A percentile compares a stretch with the other conserved stretches of the same genome.
Conservation (phyloP, 192 early-diverging fungal species). For the Glomus cerebriforme region DNA sequence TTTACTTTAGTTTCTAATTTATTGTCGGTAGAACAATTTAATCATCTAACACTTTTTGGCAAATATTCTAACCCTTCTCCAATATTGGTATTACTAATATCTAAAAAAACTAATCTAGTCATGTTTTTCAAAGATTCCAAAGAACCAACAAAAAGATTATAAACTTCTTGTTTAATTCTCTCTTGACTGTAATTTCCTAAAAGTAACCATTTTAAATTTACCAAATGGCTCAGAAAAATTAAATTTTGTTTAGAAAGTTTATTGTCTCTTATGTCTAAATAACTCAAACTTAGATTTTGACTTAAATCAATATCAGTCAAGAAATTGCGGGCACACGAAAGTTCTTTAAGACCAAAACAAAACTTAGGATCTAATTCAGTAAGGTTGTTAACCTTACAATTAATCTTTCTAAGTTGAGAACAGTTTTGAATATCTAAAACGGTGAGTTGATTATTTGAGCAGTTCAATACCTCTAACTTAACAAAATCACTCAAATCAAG, state of each 20-base stretch:
- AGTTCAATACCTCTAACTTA: background rate
- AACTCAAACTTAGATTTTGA: background rate
- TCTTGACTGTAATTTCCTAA: background rate
- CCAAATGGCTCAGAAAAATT: background rate
- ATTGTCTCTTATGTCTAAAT: background rate
- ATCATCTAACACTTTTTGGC: background rate
- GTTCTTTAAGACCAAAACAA: too few relatives aligned
- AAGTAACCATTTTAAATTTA: background rate
- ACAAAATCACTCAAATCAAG: background rate
- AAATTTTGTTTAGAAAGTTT: constrained; percentile 5
- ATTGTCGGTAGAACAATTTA: background rate
- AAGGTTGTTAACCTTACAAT: background rate
- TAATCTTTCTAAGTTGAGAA: background rate
- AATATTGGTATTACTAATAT: background rate
- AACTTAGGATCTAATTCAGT: background rate
- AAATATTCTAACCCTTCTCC: background rate
- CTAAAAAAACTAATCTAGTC: background rate
- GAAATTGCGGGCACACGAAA: too few relatives aligned
- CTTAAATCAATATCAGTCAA: background rate
- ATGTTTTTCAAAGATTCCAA: background rate
- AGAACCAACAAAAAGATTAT: constrained; percentile 10
- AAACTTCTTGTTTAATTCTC: background rate
- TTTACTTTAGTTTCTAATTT: too few relatives aligned
- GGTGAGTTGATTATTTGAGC: background rate
- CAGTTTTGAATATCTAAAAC: background rate